Percentiles rank a stretch among this genome's conserved stretches.
Conservation (phyloP, 2,329 filamentous ascomycete genomes). For the Fusarium buxicola region DNA sequence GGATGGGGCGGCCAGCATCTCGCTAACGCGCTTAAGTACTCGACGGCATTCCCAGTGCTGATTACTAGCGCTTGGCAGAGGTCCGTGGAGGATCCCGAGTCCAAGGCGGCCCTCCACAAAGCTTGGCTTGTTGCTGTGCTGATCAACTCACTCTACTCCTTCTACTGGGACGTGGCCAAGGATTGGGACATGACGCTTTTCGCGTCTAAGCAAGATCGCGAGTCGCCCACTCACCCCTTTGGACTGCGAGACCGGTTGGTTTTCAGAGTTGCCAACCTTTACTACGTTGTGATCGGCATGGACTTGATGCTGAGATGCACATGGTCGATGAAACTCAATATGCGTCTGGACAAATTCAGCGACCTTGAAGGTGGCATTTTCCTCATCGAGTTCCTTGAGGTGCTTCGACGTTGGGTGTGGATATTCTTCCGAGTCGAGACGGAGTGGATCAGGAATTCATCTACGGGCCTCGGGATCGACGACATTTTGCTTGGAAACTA, state of each 20-base stretch:
- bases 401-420: slow-evolving; percentile 93
- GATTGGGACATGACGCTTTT: slow-evolving; percentile 97
- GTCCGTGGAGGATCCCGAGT: slow-evolving; percentile 59
- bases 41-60: slow-evolving; percentile 93
- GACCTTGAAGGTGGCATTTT: slow-evolving; percentile 93
- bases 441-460: slow-evolving; percentile 79
- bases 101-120: slow-evolving; percentile 60
- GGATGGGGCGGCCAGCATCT: slow-evolving; percentile 89
- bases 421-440: slow-evolving; percentile 96
- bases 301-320: slow-evolving; percentile 88
- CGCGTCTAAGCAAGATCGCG: slow-evolving; percentile 66
- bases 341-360: slow-evolving; percentile 83
- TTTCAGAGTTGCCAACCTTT: slow-evolving; percentile 78
- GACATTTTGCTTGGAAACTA: slow-evolving; percentile 83
- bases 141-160: slow-evolving; percentile 91
- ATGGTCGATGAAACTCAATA: slow-evolving; percentile 89
- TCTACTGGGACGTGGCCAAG: slow-evolving; percentile 97
- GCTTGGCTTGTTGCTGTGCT: slow-evolving; percentile 79
- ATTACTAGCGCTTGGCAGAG: slow-evolving; percentile 81
- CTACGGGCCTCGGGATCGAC: slow-evolving; percentile 67
- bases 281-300: slow-evolving; percentile 83
- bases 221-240: slow-evolving; percentile 75
- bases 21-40: slow-evolving; percentile 94
- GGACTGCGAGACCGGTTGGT: slow-evolving; percentile 81
- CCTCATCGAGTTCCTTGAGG: slow-evolving; percentile 85